Conservation (phyloP, 345 rosid genomes). For the Excoecaria cochinchinensis region DNA sequence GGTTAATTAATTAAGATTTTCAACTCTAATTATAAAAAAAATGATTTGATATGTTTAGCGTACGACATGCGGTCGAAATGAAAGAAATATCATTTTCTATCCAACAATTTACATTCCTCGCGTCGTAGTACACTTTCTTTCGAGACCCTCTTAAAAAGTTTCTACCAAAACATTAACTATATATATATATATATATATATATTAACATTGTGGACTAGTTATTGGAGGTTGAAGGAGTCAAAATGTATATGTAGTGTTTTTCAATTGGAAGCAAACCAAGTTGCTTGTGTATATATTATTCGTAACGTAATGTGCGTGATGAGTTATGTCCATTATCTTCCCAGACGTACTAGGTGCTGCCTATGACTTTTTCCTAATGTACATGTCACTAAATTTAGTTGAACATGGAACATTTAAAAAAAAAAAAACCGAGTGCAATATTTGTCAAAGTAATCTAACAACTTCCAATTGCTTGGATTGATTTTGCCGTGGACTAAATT, state of each 20-base stretch:
- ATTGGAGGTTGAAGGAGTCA: not conserved
- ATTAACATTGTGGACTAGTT: too few species aligned
- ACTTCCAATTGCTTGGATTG: not conserved
- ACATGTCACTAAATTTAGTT: not conserved
- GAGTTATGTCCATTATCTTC: not conserved
- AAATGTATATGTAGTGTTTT: not conserved
- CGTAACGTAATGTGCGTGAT: not conserved
- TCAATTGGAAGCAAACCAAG: not conserved
- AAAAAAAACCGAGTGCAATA: not conserved
- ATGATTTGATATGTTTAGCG: too few species aligned
- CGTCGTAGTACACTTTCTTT: too few species aligned
- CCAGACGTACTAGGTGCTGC: not conserved
- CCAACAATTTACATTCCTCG: too few species aligned
- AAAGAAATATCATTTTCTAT: too few species aligned
- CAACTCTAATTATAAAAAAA: too few species aligned
- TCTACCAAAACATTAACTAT: too few species aligned
- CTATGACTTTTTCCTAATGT: not conserved
- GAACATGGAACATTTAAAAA: not conserved
- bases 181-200: too few species aligned
- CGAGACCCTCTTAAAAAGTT: too few species aligned
- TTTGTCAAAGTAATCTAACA: not conserved
- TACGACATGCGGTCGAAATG: too few species aligned
- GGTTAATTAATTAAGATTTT: too few species aligned
- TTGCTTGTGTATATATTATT: too few species aligned
- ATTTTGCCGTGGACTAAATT: not conserved